Percentiles rank a stretch among this genome's conserved stretches.
Evolutionary conservation across 176 grass and related monocot genomes (phyloP).

Genomic region (Triticum monococcum): DNA sequence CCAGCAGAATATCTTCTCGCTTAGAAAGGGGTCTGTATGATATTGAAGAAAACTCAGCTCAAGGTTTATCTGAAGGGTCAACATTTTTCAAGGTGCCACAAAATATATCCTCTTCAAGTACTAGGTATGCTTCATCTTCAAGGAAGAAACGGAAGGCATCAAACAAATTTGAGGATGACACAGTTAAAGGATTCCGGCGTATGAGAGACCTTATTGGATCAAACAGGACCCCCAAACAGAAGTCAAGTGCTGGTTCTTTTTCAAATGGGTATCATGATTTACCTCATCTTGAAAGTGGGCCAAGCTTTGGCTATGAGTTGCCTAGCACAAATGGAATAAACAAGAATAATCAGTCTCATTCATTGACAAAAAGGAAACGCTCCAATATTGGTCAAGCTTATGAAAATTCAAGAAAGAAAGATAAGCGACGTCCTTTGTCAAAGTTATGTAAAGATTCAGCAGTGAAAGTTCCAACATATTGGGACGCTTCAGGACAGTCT

Average conservation of each 20-base stretch:
- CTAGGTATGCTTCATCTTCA: conserved; percentile 57
- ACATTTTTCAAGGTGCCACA: conserved; percentile 48
- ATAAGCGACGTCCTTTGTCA: conserved; percentile 55
- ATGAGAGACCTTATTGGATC: conserved; percentile 97
- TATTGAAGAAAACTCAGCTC: conserved; percentile 47
- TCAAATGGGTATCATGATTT: conserved; percentile 38
- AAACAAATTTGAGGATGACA: conserved; percentile 65
- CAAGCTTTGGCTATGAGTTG: conserved; percentile 49
- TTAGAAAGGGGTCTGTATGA: conserved; percentile 35
- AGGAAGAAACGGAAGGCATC: conserved; percentile 67
- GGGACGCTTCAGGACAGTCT: conserved; percentile 44
- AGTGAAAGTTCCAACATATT: conserved; percentile 72
- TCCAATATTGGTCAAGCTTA: conserved; percentile 75
- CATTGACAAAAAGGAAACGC: conserved; percentile 64
- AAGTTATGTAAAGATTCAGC: conserved; percentile 68
- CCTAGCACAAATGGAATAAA: conserved; percentile 42
- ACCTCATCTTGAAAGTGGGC: conserved; percentile 49
- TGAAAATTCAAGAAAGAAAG: conserved; percentile 83
- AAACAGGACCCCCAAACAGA: conserved; percentile 53
- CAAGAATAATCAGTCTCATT: conserved; percentile 47
- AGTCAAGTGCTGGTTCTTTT: conserved; percentile 24
- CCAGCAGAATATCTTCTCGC: conserved; percentile 48
- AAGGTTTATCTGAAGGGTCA: conserved; percentile 51
- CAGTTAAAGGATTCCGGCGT: conserved; percentile 59
- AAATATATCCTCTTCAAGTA: conserved; percentile 51